Conservation (phyloP, 2,329 filamentous ascomycete species). For the Cercospora zeae-maydis region DNA sequence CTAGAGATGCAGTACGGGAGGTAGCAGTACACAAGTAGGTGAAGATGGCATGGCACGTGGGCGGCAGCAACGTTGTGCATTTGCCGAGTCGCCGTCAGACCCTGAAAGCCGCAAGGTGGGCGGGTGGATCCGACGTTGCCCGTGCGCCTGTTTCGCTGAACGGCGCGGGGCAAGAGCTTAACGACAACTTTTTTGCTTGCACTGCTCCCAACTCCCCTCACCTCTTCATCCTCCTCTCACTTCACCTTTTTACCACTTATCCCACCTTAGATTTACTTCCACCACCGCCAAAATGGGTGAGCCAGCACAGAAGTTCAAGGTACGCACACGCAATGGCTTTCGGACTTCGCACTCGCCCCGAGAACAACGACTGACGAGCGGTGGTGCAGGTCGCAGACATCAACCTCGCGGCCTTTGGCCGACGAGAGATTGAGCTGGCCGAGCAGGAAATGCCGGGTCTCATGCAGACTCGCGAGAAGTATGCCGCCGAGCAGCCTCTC, state of each 20-base stretch:
- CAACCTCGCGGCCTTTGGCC: constrained; percentile 92
- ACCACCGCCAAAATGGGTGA: constrained; percentile 57
- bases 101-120: not conserved
- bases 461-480: constrained; percentile 90
- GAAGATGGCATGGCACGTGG: not conserved
- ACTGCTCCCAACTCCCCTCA: constrained; percentile 1
- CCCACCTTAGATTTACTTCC: constrained; percentile 17
- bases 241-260: constrained; percentile 18
- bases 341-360: not conserved
- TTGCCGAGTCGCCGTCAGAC: constrained; percentile 1
- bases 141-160: not conserved
- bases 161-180: constrained; percentile 1
- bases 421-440: constrained; percentile 97
- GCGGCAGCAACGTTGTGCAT: not conserved
- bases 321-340: constrained; percentile 7
- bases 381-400: constrained; percentile 76
- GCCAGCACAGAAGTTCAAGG: constrained; percentile 89
- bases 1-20: not conserved
- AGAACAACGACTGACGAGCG: constrained; percentile 11
- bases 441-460: constrained; percentile 93
- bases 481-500: constrained; percentile 87
- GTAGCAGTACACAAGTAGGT: not conserved
- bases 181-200: constrained; percentile 8
- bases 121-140: not conserved
- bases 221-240: constrained; percentile 21